Percentiles rank a stretch among this genome's conserved stretches.
Evolutionary conservation across 441 rosid species (phyloP).

Genomic region (Populus hybrid): DNA sequence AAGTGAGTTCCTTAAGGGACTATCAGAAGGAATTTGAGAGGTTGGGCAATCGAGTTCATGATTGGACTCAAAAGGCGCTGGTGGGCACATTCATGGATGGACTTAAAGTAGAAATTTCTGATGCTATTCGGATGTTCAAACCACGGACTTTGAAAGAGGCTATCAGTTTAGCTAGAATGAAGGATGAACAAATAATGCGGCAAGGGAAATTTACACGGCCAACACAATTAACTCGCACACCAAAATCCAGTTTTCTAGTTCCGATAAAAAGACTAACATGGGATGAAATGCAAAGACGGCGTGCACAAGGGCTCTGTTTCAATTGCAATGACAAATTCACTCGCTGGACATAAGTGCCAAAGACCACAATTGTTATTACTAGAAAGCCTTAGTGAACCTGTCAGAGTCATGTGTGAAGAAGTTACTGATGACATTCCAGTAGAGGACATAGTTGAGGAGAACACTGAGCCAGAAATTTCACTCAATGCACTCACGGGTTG

Average conservation of each 20-base stretch:
- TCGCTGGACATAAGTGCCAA: background rate
- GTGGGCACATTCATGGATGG: background rate
- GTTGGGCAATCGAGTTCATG: background rate
- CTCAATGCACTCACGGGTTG: background rate
- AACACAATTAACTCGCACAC: background rate
- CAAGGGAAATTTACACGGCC: background rate
- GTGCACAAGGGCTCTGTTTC: background rate
- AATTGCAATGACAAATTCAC: background rate
- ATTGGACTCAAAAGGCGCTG: background rate
- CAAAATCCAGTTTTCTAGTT: background rate
- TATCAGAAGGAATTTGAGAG: background rate
- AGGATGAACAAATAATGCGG: background rate
- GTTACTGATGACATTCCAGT: background rate
- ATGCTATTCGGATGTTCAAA: background rate
- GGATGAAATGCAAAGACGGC: background rate
- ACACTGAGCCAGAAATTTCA: background rate
- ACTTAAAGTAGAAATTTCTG: background rate
- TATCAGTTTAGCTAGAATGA: background rate
- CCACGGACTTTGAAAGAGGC: background rate
- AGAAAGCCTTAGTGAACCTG: no score
- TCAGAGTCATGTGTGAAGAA: no score
- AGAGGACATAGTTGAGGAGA: background rate
- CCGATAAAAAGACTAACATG: background rate
- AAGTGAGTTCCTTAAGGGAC: background rate
- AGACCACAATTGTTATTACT: background rate